Conservation (phyloP, 169 alveolate species). For the Cryptosporidium bovis region DNA sequence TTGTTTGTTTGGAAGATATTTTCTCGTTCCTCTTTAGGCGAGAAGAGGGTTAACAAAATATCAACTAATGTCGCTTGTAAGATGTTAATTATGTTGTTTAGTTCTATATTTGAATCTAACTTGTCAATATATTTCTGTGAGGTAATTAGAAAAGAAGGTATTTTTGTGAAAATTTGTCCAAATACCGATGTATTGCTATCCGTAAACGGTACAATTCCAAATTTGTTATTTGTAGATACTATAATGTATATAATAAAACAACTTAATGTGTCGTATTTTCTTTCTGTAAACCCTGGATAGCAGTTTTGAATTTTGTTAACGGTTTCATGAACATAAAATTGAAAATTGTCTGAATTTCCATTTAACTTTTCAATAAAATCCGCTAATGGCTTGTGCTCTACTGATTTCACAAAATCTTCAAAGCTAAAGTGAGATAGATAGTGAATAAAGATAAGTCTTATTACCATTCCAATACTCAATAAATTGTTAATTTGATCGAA, state of each 20-base stretch:
- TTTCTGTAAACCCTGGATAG: neutral
- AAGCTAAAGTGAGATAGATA: slow-evolving; percentile 14
- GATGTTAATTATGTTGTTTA: neutral
- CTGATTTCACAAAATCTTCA: slow-evolving; percentile 26
- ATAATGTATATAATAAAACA: neutral
- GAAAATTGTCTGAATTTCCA: neutral
- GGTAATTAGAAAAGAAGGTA: slow-evolving; percentile 31
- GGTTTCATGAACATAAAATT: neutral
- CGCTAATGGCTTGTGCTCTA: slow-evolving; percentile 11
- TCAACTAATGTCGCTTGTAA: slow-evolving; percentile 26
- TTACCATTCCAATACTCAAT: slow-evolving; percentile 18
- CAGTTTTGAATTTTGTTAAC: neutral
- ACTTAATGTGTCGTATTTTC: neutral
- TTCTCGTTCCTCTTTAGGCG: neutral
- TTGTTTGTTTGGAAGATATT: neutral
- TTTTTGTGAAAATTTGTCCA: slow-evolving; percentile 22
- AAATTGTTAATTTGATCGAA: neutral
- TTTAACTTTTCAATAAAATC: slow-evolving; percentile 4
- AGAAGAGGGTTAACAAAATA: slow-evolving; percentile 11
- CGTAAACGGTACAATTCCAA: neutral
- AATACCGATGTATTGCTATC: slow-evolving; percentile 4
- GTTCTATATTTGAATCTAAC: neutral
- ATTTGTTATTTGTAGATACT: neutral
- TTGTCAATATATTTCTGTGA: slow-evolving; percentile 12
- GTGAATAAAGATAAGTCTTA: slow-evolving; percentile 29